phyloP scores from a whole-genome alignment of 441 rosid genomes.

The Euphorbia corollata region DNA sequence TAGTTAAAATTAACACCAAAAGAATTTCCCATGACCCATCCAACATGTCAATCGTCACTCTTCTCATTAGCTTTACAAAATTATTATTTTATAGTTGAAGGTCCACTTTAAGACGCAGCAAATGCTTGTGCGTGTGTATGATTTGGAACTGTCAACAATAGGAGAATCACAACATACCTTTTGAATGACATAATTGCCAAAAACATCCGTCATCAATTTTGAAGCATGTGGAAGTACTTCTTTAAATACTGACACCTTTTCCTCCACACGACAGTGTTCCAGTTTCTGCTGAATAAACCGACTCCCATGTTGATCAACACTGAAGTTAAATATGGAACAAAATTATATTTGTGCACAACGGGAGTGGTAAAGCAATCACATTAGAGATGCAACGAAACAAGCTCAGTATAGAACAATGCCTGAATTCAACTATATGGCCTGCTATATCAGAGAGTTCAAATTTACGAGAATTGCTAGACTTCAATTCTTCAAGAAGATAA shows the following conservation, averaged over 20 bases:
- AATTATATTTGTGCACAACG: not conserved
- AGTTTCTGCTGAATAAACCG: slow-evolving; percentile 74
- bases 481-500: slow-evolving; percentile 67
- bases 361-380: slow-evolving; percentile 15
- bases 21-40: not conserved
- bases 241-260: slow-evolving; percentile 51
- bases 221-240: slow-evolving; percentile 63
- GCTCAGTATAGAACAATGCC: slow-evolving; percentile 30
- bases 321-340: slow-evolving; percentile 26
- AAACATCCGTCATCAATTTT: slow-evolving; percentile 65
- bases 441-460: slow-evolving; percentile 61
- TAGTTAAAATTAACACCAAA: not conserved
- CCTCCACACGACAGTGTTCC: slow-evolving; percentile 49
- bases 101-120: not conserved
- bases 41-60: not conserved
- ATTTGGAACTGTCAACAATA: not conserved
- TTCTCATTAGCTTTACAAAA: too few relatives aligned
- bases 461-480: slow-evolving; percentile 54
- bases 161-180: slow-evolving; percentile 35
- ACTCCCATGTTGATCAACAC: slow-evolving; percentile 78
- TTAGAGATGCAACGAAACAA: slow-evolving; percentile 13
- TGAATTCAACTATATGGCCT: slow-evolving; percentile 65
- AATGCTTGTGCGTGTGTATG: not conserved
- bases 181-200: slow-evolving; percentile 74
- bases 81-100: not conserved